Conservation (phyloP, 225 moss, liverwort and hornwort species). For the Lunularia cruciata region DNA sequence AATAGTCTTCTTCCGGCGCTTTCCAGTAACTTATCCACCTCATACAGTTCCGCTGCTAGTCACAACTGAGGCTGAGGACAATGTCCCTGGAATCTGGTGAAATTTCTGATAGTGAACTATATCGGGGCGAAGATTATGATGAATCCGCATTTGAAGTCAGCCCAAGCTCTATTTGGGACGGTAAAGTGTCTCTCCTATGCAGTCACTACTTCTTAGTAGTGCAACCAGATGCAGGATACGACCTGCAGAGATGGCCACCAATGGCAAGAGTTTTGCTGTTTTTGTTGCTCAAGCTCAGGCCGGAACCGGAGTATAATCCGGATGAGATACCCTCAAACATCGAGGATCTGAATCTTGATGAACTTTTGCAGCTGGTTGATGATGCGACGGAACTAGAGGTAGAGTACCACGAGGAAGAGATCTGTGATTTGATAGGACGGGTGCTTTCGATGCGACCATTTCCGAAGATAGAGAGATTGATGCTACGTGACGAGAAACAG, state of each 20-base stretch:
- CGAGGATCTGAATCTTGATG: conserved; percentile 15
- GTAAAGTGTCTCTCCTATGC: conserved; percentile 5
- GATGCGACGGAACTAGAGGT: conserved; percentile 2
- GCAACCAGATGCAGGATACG: conserved; percentile 13
- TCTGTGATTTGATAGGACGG: conserved; percentile 17
- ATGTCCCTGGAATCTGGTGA: background rate
- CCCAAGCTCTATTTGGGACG: conserved; percentile 15
- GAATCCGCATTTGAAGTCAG: background rate
- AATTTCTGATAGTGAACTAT: background rate
- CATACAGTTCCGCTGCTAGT: too few relatives aligned
- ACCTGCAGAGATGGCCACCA: conserved; percentile 16
- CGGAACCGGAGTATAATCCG: conserved; percentile 6
- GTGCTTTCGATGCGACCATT: conserved; percentile 2
- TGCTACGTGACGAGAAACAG: conserved; percentile 18
- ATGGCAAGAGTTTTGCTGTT: conserved; percentile 7
- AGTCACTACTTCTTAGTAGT: conserved; percentile 15
- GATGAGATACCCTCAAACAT: conserved; percentile 8
- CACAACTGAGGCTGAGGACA: too few relatives aligned
- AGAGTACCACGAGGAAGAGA: conserved; percentile 22
- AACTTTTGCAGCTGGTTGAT: background rate
- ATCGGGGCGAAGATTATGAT: background rate
- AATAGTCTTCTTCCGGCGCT: too few relatives aligned
- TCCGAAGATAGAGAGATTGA: conserved; percentile 7
- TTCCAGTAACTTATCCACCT: too few relatives aligned
- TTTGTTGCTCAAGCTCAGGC: conserved; percentile 19